Evolutionary conservation across 2,329 filamentous ascomycete genomes (phyloP), one percentile per base, ranked within the genome.

Genomic region (Camillea tinctor): DNA sequence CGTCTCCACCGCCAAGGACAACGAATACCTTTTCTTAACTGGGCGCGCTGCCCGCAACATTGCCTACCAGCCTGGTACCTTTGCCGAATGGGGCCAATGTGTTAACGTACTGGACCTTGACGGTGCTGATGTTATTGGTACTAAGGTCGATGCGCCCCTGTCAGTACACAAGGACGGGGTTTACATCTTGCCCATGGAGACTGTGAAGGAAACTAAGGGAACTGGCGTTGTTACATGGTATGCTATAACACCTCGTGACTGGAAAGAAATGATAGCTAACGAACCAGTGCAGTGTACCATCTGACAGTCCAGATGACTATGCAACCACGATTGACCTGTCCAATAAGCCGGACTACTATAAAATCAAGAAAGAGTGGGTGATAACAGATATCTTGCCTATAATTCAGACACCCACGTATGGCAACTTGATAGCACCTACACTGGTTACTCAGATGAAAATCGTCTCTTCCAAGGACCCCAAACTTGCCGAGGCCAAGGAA

Each of bases 261-360:
- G 36, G n/a, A 44, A 17, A 15, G 36, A 17, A 44, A 44, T 44
- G 36, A 44, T 44, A 44, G 36, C 36, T 44, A 44, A 44, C 36
- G 36, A 44, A 44, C 36, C n/a, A n/a, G n/a, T n/a, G 17, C 36
- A 44, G 87, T 49, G 95, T 99, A 15, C 95, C 95, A 20, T 97
- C 93, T 1, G 95, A 99, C 79, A 96, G 91, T 59, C 92, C 95
- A 1, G 95, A 99, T 73, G 95, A 99, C 73, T 99, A 89, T 75
- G 93, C 93, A 51, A 99, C 93, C 26, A 84, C 94, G 50, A 84
- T 86, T 52, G 95, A 99, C 65, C 84, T 99, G 61, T 86, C 87
- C 48, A 98, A 98, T 84, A 99, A 99, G 81, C 86, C 94, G 0
- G 94, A 96, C 7, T 98, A 92, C 81, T 97, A 99, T 76, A 90